These are phyloP conservation scores for Cyberlindnera xylosilytica DNA, from an alignment of 805 yeast species.

Conservation along the genomic window DNA sequence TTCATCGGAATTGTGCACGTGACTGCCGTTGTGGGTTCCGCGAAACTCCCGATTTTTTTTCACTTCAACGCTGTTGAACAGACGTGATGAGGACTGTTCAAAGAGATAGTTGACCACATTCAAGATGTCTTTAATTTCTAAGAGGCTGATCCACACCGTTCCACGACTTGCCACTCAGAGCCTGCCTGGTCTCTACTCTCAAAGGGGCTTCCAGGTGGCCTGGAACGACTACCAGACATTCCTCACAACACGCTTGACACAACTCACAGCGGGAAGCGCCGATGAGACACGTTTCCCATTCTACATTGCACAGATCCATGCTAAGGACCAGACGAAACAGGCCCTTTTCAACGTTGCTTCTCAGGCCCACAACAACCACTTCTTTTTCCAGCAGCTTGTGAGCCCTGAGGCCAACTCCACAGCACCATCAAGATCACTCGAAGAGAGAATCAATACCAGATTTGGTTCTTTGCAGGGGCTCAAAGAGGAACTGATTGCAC, in stretches of 20 bases:
- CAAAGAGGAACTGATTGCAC: slow-evolving; percentile 12
- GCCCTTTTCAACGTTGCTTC: slow-evolving; percentile 84
- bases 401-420: slow-evolving; percentile 23
- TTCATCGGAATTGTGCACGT: too few relatives aligned
- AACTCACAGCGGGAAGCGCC: slow-evolving; percentile 72
- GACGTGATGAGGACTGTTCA: too few relatives aligned
- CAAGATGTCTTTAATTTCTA: slow-evolving; percentile 9
- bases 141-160: slow-evolving; percentile 51
- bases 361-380: slow-evolving; percentile 88
- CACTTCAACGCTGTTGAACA: neutral
- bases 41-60: too few relatives aligned
- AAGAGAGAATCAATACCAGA: slow-evolving; percentile 32
- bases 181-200: slow-evolving; percentile 57
- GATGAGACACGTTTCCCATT: slow-evolving; percentile 75
- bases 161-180: slow-evolving; percentile 49
- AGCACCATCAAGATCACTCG: slow-evolving; percentile 36
- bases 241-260: slow-evolving; percentile 55
- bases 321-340: slow-evolving; percentile 62
- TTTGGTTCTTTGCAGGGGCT: slow-evolving; percentile 33
- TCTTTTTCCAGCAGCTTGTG: slow-evolving; percentile 66
- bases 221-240: slow-evolving; percentile 81
- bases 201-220: slow-evolving; percentile 64
- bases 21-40: too few relatives aligned
- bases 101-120: too few relatives aligned
- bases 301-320: slow-evolving; percentile 64